phyloP scores from a whole-genome alignment of 805 yeast species.

The Yarrowia keelungensis region DNA sequence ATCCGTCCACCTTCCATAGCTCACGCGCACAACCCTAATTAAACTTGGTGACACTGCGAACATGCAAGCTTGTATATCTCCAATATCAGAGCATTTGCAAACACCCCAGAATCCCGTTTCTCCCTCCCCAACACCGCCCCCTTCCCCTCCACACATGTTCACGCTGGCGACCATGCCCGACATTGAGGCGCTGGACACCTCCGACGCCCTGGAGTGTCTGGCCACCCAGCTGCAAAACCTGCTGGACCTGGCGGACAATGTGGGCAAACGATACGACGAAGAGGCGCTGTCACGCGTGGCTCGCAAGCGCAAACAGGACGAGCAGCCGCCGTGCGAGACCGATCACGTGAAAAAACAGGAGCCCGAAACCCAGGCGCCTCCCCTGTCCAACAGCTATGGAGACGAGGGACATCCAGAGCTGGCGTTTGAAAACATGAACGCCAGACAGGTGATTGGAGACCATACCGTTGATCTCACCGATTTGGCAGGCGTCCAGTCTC shows the following conservation, averaged over 20 bases:
- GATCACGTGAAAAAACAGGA: neutral
- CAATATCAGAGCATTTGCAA: neutral
- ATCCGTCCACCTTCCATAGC: neutral
- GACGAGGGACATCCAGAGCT: conserved; percentile 30
- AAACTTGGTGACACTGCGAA: conserved; percentile 5
- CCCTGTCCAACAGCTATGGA: conserved; percentile 4
- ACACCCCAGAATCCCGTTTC: neutral
- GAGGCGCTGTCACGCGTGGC: neutral
- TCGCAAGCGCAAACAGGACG: conserved; percentile 7
- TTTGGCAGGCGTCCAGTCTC: conserved; percentile 5
- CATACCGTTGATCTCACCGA: conserved; percentile 2
- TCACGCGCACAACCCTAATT: conserved; percentile 24
- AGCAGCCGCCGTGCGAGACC: neutral
- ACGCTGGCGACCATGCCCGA: conserved; percentile 10
- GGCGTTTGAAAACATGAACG: conserved; percentile 32
- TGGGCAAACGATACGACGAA: neutral
- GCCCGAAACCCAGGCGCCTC: neutral
- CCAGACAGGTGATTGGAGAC: conserved; percentile 1
- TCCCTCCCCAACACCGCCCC: no score
- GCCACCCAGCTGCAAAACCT: conserved; percentile 20
- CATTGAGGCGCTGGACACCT: neutral
- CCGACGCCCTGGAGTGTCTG: conserved; percentile 18
- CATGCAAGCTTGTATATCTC: neutral
- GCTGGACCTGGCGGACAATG: conserved; percentile 22
- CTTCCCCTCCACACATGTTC: neutral